phyloP scores from a whole-genome alignment of 1,139 yeast genomes.

The Yamadazyma atlantica region DNA sequence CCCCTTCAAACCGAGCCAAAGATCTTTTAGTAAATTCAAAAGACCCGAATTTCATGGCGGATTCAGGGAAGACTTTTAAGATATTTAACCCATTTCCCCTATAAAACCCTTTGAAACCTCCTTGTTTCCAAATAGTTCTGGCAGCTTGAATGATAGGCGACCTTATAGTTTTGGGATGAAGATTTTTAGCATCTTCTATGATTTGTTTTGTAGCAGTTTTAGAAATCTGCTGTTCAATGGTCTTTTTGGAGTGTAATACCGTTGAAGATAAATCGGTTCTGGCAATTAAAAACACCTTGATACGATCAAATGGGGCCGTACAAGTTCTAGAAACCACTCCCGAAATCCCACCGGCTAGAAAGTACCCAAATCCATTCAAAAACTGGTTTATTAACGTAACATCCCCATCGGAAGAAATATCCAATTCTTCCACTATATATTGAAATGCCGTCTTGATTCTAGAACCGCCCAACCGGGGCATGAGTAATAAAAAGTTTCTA shows the following conservation, averaged over 20 bases:
- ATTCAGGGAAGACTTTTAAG: constrained; percentile 93
- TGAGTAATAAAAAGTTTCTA: constrained; percentile 74
- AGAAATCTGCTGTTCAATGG: constrained; percentile 45
- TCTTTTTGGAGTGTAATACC: constrained; percentile 55
- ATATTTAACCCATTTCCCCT: constrained; percentile 95
- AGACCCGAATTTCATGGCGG: constrained; percentile 96
- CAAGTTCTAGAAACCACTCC: constrained; percentile 97
- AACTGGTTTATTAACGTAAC: constrained; percentile 79
- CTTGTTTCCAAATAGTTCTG: constrained; percentile 78
- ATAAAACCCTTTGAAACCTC: constrained; percentile 84
- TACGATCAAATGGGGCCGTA: constrained; percentile 95
- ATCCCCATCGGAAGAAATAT: constrained; percentile 87
- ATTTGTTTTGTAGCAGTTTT: constrained; percentile 36
- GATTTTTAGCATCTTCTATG: constrained; percentile 30
- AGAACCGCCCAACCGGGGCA: constrained; percentile 73
- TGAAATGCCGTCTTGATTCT: constrained; percentile 78
- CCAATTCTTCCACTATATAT: constrained; percentile 77
- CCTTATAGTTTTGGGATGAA: constrained; percentile 41
- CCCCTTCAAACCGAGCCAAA: constrained; percentile 77
- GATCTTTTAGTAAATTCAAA: constrained; percentile 84
- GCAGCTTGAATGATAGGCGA: constrained; percentile 82
- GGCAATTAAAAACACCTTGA: constrained; percentile 90
- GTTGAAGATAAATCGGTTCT: constrained; percentile 80
- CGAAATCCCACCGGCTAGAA: constrained; percentile 90
- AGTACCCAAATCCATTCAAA: constrained; percentile 82